Percentiles rank a stretch among this genome's conserved stretches.
Evolutionary conservation across 345 rosid genomes (phyloP).

Genomic region (Balakata baccata): DNA sequence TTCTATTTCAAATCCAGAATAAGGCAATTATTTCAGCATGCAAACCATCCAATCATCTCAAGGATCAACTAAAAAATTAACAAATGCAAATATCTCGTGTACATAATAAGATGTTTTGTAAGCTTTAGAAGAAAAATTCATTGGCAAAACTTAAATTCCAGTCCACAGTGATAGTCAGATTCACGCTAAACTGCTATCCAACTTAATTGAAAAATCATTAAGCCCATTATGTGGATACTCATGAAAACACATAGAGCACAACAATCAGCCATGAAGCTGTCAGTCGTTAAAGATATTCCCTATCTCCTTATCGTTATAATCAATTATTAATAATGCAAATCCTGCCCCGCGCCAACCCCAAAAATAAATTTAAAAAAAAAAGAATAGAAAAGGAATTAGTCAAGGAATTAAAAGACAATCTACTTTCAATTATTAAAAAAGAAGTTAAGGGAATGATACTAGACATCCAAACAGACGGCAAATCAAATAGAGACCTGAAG

Average conservation of each 20-base stretch:
- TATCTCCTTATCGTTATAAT: neutral
- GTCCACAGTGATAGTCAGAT: neutral
- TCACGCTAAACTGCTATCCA: slow-evolving; percentile 8
- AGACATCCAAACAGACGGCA: neutral
- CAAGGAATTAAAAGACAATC: neutral
- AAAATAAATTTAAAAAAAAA: too few relatives aligned
- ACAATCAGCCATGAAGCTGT: neutral
- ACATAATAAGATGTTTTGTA: neutral
- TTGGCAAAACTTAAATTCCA: neutral
- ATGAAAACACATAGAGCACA: neutral
- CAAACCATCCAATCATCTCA: neutral
- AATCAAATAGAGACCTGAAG: slow-evolving; percentile 54
- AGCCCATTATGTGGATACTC: neutral
- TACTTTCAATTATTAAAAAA: neutral
- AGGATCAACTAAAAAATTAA: neutral
- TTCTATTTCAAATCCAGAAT: neutral
- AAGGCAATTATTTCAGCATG: neutral
- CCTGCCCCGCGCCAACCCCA: slow-evolving; percentile 11
- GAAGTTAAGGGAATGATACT: neutral
- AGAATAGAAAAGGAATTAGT: slow-evolving; percentile 12
- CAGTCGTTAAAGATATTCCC: neutral
- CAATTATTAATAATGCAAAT: neutral
- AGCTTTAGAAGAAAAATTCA: neutral
- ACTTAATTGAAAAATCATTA: neutral
- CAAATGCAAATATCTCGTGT: neutral